Conservation (phyloP, 495 filamentous ascomycete species). For the Aspergillus nanangensis region DNA sequence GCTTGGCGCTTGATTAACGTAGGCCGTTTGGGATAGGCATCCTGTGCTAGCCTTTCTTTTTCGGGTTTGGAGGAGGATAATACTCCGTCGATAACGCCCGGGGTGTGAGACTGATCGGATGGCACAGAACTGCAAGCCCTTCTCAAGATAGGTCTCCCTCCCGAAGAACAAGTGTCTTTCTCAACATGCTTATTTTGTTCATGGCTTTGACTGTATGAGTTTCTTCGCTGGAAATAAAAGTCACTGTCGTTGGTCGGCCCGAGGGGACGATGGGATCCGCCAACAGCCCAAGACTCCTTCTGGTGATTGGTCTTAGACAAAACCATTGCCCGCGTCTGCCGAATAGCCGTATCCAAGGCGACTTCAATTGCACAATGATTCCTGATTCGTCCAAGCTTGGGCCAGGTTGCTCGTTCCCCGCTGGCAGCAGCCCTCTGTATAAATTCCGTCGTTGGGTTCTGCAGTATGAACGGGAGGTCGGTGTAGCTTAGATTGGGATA, state of each 20-base stretch:
- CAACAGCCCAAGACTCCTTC: conserved; percentile 46
- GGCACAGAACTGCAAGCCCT: conserved; percentile 34
- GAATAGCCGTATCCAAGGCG: conserved; percentile 78
- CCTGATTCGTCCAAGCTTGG: conserved; percentile 72
- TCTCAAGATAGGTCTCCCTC: conserved; percentile 12
- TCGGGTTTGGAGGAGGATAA: background rate
- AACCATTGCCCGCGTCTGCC: conserved; percentile 66
- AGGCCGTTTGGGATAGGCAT: background rate
- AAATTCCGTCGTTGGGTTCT: conserved; percentile 87
- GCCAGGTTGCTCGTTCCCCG: conserved; percentile 88
- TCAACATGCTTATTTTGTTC: conserved; percentile 16
- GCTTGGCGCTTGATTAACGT: background rate
- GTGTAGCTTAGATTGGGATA: conserved; percentile 71
- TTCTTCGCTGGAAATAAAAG: conserved; percentile 22
- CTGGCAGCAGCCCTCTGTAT: conserved; percentile 71
- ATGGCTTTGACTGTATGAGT: conserved; percentile 33
- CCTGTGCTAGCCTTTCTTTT: background rate
- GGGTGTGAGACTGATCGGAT: conserved; percentile 23
- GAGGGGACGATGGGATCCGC: too few species aligned
- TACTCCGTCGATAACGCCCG: too few species aligned
- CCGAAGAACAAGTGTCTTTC: conserved; percentile 14
- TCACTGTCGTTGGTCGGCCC: too few species aligned
- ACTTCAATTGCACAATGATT: conserved; percentile 86
- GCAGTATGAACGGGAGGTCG: conserved; percentile 72
- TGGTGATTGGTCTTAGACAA: conserved; percentile 78